Evolutionary conservation across 1,284 basidiomycete species (phyloP), one percentile per base, ranked within the genome.

Genomic region (Leccinum subfulvum): DNA sequence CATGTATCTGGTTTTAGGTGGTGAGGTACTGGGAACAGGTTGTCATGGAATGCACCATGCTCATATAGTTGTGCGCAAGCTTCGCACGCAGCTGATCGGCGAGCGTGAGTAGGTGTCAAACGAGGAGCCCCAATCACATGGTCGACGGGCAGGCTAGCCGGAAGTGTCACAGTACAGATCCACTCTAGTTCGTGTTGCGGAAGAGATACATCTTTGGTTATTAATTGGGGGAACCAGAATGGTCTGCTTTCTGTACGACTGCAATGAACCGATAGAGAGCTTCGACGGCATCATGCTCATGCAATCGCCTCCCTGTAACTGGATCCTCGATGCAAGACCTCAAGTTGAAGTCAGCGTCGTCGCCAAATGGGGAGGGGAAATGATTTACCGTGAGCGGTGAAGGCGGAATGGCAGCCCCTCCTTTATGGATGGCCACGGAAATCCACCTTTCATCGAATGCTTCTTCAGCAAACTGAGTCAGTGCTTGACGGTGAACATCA

Each of bases 281-380:
- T 18, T 77, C 75, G 2, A 81, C 78, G 39, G 85, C 86, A 69
- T 89, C 81, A 62, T 81, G 77, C 23, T 76, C 75, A 67, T 82
- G 81, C 63, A 91, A 79, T 39, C 80, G 80, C 28, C 83, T 81
- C 53, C 84, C 80, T 7, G 86, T 86, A 9, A 81, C 80, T 2
- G 88, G 82, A 68, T 91, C 87, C 64, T 57, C 74, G 63, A 57
- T 71, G 68, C 14, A 74, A 65, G 49, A 65, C 68, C 54, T 66
- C 35, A 26, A 58, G 21, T 7, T 76, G 69, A 56, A 70, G 68
- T 82, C 81, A 37, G 79, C 80, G 21, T 83, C 82, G 62, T 79
- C 81, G 59, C 82, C 81, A 2, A 81, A 82, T 54, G 77, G 75
- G 65, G 79, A 83, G 16, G 79, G 74, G 64, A 81, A 73, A 41